A percentile compares a stretch with the other conserved stretches of the same genome.
These are phyloP conservation scores for Astrocystis sublimbata DNA, from an alignment of 495 filamentous ascomycete species.

Conservation along the genomic window DNA sequence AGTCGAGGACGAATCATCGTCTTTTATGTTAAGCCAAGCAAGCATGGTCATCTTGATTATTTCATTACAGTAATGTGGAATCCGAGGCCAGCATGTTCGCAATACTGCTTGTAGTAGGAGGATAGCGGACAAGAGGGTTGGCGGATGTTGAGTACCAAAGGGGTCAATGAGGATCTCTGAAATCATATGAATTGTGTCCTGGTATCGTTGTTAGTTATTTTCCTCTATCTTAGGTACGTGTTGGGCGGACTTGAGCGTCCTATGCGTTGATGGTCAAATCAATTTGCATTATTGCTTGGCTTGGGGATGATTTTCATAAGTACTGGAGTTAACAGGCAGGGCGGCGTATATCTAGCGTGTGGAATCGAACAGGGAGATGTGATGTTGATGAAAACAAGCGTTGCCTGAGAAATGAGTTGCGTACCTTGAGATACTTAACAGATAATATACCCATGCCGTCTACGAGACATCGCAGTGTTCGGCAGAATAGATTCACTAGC, in stretches of 20 bases:
- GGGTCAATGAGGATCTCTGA: slow-evolving; percentile 66
- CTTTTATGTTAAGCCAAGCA: slow-evolving; percentile 65
- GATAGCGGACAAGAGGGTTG: slow-evolving; percentile 56
- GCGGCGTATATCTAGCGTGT: neutral
- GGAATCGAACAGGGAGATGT: neutral
- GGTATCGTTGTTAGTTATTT: neutral
- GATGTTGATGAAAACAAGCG: neutral
- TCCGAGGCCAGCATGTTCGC: slow-evolving; percentile 70
- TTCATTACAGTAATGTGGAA: slow-evolving; percentile 67
- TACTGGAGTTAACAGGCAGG: neutral
- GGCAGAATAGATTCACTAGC: slow-evolving; percentile 60
- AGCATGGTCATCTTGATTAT: slow-evolving; percentile 62
- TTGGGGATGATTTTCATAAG: neutral
- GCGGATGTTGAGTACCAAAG: slow-evolving; percentile 60
- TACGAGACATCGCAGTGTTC: slow-evolving; percentile 55
- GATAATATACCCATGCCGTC: slow-evolving; percentile 64
- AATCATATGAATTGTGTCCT: slow-evolving; percentile 70
- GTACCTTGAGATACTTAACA: slow-evolving; percentile 72
- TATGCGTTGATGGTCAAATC: neutral
- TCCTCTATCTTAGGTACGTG: neutral
- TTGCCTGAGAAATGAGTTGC: neutral
- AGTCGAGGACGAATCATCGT: slow-evolving; percentile 38
- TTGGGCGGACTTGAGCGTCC: neutral
- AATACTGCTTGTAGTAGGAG: slow-evolving; percentile 59
- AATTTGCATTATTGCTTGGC: neutral